Evolutionary conservation across 2,329 filamentous ascomycete species (phyloP).

Genomic region (Cercospora beticola): DNA sequence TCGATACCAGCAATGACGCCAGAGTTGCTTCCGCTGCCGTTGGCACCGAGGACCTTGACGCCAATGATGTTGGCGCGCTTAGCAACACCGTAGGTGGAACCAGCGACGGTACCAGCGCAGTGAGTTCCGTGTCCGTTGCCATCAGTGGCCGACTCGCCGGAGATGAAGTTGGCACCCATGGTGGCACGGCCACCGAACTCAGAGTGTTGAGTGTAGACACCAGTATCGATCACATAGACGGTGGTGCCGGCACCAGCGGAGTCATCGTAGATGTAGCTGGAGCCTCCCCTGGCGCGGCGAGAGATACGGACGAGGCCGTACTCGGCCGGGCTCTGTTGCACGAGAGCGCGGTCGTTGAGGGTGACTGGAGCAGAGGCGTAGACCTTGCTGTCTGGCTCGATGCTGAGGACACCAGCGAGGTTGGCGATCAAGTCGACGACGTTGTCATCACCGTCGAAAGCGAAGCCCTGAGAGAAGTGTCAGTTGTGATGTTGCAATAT

Average conservation of each 20-base stretch:
- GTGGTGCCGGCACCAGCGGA: slow-evolving; percentile 19
- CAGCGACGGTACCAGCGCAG: slow-evolving; percentile 84
- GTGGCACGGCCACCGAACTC: slow-evolving; percentile 42
- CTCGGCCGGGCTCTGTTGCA: slow-evolving; percentile 23
- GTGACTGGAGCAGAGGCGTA: slow-evolving; percentile 32
- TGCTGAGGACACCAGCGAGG: slow-evolving; percentile 38
- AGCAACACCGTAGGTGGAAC: slow-evolving; percentile 51
- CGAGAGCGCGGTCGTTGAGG: slow-evolving; percentile 18
- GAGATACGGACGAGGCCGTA: slow-evolving; percentile 30
- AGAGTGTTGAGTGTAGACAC: slow-evolving; percentile 30
- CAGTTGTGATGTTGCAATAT: slow-evolving; percentile 33
- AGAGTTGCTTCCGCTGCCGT: slow-evolving; percentile 44
- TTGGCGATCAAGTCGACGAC: slow-evolving; percentile 35
- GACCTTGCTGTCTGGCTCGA: slow-evolving; percentile 43
- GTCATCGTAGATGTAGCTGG: slow-evolving; percentile 25
- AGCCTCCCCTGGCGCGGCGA: slow-evolving; percentile 27
- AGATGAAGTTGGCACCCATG: slow-evolving; percentile 27
- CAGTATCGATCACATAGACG: slow-evolving; percentile 32
- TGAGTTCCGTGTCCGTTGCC: slow-evolving; percentile 64
- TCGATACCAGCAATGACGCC: slow-evolving; percentile 7
- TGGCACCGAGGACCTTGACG: slow-evolving; percentile 51
- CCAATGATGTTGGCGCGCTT: slow-evolving; percentile 47
- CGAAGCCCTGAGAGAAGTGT: slow-evolving; percentile 41
- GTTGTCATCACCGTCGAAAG: slow-evolving; percentile 39
- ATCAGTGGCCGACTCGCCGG: slow-evolving; percentile 40